Evolutionary conservation across 768 basidiomycete genomes (phyloP), one percentile per base, ranked within the genome.

Genomic region (Leucocoprinus leucothites): DNA sequence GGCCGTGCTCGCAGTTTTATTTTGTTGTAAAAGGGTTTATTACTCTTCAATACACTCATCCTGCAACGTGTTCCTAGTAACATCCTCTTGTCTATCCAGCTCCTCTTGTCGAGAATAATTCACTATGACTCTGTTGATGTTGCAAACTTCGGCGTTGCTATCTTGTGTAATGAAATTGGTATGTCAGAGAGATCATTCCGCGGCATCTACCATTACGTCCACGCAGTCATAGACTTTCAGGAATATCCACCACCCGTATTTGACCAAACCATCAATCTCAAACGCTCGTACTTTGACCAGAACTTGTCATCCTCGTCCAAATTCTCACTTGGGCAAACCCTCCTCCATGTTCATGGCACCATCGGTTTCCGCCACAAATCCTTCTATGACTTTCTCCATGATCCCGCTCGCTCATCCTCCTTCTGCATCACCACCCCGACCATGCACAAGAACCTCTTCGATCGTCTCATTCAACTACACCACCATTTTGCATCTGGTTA

Each of bases 41-140:
- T n/a, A n/a, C n/a, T n/a, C n/a, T n/a, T n/a, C n/a, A n/a, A 56
- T 14, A 57, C 58, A 5, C 44, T 53, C 18, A 28, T 63, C 24
- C 11, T 50, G 48, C 34, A 36, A 11, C 18, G 48, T 24, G 19
- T 50, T 38, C 35, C 48, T 9, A 16, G 5, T 9, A 6, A 40
- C 19, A 21, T 22, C 7, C 19, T 38, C 9, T 22, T 34, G 5
- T 31, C 9, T 22, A 9, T 38, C 11, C 21, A 16, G 18, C 11
- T 8, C n/a, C 36, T 13, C 35, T 50, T 25, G 11, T 38, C 4
- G 34, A 11, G 31, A 11, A 11, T 11, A 31, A 31, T 31, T 11
- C 31, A 5, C 11, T 6, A 21, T 16, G 24, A 24, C 16, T 7
- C 14, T 14, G 3, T 4, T 9, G 21, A 21, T 5, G 5, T 11